Base-by-base conservation (phyloP, 768 basidiomycete species). In the Plicaturopsis crispa region DNA sequence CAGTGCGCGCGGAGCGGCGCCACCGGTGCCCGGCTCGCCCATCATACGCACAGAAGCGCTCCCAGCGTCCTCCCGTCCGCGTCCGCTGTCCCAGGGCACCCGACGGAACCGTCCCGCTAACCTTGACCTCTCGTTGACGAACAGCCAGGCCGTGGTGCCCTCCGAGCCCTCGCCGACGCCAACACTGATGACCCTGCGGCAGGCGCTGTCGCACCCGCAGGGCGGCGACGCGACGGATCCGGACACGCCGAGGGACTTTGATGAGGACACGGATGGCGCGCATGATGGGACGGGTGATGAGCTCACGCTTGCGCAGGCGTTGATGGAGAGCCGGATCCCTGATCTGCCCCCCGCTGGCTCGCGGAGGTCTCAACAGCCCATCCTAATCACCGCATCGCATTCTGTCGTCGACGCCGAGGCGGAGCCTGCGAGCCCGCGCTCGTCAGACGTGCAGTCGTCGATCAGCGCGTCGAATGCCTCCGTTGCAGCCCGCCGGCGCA, bases 321-420 rank as follows among this genome's bases (percentile, higher is more conserved):
- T 91, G 14, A 51, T 84, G 38, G 87, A 91, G 62, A 88, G 86
- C 47, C 78, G 87, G 24, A 57, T 85, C 22, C 86, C 87, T 5
- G 70, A 80, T 24, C 52, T 84, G 11, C 84, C 87, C 12, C 86
- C 86, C 13, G 63, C 66, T 24, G 87, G 87, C 13, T 71, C 80
- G 7, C 63, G 63, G 37, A 78, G 61, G 35, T 67, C 76, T 7
- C 84, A 88, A 51, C 72, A 81, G 24, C 76, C 86, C 20, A 81
- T 87, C 24, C 50, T 87, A 16, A 60, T 88, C 19, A 57, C 67
- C 12, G 41, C 69, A n/a, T 60, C 73, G 5, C 59, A 61, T 49
- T 53, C 66, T 1, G 50, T 55, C 23, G 47, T 56, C 2, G 50
- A 52, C 4, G 61, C 56, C 19, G 73, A 73, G 26, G 72, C 70